Evolutionary conservation across 371 early-diverging fungal species (phyloP).

Genomic region (Coelomomyces lativittatus): DNA sequence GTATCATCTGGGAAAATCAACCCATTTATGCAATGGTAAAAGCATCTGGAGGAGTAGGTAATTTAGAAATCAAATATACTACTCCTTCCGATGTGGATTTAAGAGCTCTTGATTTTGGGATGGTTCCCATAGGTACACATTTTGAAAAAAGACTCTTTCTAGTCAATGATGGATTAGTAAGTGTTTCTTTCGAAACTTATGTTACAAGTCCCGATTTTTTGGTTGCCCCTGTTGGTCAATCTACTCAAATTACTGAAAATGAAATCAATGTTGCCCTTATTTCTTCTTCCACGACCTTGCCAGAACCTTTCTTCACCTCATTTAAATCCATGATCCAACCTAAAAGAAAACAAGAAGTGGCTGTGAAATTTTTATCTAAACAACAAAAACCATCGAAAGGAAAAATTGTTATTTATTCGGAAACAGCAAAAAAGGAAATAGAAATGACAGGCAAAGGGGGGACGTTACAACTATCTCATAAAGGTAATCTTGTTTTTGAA

Average conservation of each 20-base stretch:
- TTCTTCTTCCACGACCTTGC: not conserved
- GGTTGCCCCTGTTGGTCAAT: not conserved
- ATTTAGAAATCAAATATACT: constrained; percentile 6
- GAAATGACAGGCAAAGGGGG: constrained; percentile 32
- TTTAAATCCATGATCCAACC: not conserved
- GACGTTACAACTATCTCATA: constrained; percentile 20
- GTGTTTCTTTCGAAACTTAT: constrained; percentile 6
- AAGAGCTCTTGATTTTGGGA: constrained; percentile 28
- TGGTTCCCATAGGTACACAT: constrained; percentile 28
- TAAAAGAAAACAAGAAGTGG: not conserved
- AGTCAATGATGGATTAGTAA: constrained; percentile 25
- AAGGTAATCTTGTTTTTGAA: constrained; percentile 28
- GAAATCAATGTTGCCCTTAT: not conserved
- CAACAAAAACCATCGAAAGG: constrained; percentile 1
- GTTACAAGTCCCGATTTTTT: not conserved
- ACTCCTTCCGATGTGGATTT: not conserved
- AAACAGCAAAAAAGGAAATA: constrained; percentile 12
- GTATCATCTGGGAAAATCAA: constrained; percentile 25
- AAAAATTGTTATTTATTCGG: constrained; percentile 16
- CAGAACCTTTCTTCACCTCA: not conserved
- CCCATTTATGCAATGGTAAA: constrained; percentile 10
- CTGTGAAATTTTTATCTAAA: not conserved
- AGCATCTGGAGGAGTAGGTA: constrained; percentile 27
- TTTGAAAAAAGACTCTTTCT: constrained; percentile 22
- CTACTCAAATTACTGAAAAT: not conserved